Evolutionary conservation across 2,329 filamentous ascomycete species (phyloP), one percentile per base, ranked within the genome.

Genomic region (Dryadomyces quercus-mongolicae): DNA sequence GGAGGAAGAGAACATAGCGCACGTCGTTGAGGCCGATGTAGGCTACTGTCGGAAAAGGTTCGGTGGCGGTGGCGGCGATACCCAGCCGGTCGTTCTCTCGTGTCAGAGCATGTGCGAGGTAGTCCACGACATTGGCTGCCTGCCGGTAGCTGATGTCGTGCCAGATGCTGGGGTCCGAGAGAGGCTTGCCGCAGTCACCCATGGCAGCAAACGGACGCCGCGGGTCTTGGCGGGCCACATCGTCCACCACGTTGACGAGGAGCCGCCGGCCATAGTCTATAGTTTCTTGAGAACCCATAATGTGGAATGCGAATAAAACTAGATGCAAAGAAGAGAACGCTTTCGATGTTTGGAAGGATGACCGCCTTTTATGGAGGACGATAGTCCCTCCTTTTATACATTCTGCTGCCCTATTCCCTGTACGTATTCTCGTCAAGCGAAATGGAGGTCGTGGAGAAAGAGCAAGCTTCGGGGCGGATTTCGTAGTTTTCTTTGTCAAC

Each of bases 1-100:
- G 54, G 0, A 57, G 50, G 44, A 65, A 60, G 38, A 63, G 47
- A 6, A 60, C 21, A 54, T 65, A 65, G 4, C 63, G 64, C 2
- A 61, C 53, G 52, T 65, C 64, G 55, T 57, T 65, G 49, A 69
- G 70, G 0, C 71, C 74, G 47, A 75, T 67, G 59, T 74, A 76
- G 9, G 71, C 69, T 34, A 76, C 63, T 0, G 70, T 74, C 2
- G 67, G 69, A 52, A 67, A 67, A 9, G 42, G 10, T 15, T 18
- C 25, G 36, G 25, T 16, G 10, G 18, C 8, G 8, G 15, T 18
- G 38, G 49, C 15, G 6, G n/a, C 25, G n/a, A n/a, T 12, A 13
- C 16, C n/a, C 8, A 18, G 44, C 18, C 42, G n/a, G 5, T n/a
- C 8, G n/a, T 42, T 20, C 51, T n/a, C 8, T n/a, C 10, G 8